Evolutionary conservation across 176 grass and related monocot genomes (phyloP).

Genomic region (Bromus sterilis): DNA sequence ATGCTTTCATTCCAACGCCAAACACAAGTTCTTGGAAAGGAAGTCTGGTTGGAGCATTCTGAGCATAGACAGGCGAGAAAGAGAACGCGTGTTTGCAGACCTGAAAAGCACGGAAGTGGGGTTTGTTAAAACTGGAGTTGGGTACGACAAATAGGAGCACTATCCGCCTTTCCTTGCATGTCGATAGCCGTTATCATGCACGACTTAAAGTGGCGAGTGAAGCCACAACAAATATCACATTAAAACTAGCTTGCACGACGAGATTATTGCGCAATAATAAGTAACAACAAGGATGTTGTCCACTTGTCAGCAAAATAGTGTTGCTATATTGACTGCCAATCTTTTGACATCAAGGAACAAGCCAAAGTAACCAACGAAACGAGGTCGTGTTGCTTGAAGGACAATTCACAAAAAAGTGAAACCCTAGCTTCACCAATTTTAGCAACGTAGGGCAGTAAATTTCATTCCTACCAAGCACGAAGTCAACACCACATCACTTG

Average conservation of each 20-base stretch:
- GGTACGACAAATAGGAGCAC: neutral
- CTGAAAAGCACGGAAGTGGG: slow-evolving; percentile 33
- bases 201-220: neutral
- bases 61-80: slow-evolving; percentile 89
- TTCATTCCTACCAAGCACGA: neutral
- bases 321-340: neutral
- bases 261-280: neutral
- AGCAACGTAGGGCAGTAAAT: neutral
- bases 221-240: neutral
- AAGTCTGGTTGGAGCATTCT: slow-evolving; percentile 76
- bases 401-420: neutral
- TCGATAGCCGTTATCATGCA: neutral
- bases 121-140: neutral
- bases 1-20: slow-evolving; percentile 93
- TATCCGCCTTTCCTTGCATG: neutral
- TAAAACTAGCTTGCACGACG: neutral
- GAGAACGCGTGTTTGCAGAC: slow-evolving; percentile 98
- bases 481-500: neutral
- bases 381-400: neutral
- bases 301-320: neutral
- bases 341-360: neutral
- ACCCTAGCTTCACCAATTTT: neutral
- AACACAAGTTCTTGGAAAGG: slow-evolving; percentile 97
- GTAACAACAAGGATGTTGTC: neutral
- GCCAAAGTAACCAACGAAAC: neutral